Evolutionary conservation across 2,329 filamentous ascomycete genomes (phyloP).

Genomic region (Ceratocystis ficicola): DNA sequence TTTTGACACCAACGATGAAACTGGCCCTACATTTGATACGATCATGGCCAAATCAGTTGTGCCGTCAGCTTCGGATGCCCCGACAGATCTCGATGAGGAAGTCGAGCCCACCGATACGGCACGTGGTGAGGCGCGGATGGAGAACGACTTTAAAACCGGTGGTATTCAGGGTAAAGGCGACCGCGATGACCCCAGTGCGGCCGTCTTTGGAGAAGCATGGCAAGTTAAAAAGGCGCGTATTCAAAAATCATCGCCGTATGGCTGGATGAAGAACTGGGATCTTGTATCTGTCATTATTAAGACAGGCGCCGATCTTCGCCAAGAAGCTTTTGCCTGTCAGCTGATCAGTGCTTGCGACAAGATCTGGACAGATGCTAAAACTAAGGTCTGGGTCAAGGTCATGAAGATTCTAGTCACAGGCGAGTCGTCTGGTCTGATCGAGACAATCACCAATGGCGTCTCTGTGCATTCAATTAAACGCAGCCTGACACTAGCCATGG

Average conservation of each 20-base stretch:
- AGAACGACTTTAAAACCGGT: constrained; percentile 78
- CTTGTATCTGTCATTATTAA: constrained; percentile 79
- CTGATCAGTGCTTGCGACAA: constrained; percentile 69
- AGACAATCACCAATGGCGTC: constrained; percentile 79
- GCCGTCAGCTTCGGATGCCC: constrained; percentile 30
- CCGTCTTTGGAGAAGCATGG: constrained; percentile 80
- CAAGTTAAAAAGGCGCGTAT: constrained; percentile 73
- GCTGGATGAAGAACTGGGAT: constrained; percentile 86
- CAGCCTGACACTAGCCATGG: constrained; percentile 59
- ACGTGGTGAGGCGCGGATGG: constrained; percentile 71
- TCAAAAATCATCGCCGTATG: constrained; percentile 69
- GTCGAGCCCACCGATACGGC: constrained; percentile 34
- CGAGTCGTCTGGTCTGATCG: constrained; percentile 71
- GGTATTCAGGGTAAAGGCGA: constrained; percentile 71
- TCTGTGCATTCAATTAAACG: constrained; percentile 78
- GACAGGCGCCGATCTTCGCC: constrained; percentile 68
- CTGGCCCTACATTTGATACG: constrained; percentile 63
- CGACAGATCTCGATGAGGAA: constrained; percentile 17
- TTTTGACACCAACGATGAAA: constrained; percentile 62
- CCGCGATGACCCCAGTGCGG: constrained; percentile 72
- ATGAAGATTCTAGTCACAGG: constrained; percentile 81
- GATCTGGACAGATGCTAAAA: constrained; percentile 63
- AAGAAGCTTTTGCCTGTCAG: constrained; percentile 79
- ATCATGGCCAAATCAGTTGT: constrained; percentile 65
- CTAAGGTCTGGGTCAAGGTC: constrained; percentile 75